Conservation (phyloP, 164 flowering plant genomes). For the Buxus sempervirens region DNA sequence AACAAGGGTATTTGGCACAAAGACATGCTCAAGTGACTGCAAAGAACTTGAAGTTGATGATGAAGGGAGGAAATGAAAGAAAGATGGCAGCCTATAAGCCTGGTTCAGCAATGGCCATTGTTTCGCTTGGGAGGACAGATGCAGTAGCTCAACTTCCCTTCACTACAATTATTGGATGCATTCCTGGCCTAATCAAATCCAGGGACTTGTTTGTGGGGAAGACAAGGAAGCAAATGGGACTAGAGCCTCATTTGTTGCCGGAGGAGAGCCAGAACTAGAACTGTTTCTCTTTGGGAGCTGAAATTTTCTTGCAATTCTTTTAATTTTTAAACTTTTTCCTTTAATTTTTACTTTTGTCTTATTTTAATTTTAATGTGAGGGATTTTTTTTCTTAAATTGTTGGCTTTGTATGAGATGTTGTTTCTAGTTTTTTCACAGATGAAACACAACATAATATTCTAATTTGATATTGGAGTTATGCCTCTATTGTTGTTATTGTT, state of each 20-base stretch:
- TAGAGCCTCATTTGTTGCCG: constrained; percentile 27
- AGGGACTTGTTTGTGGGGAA: constrained; percentile 73
- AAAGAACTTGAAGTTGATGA: constrained; percentile 63
- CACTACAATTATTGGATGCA: constrained; percentile 46
- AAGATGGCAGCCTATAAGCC: constrained; percentile 54
- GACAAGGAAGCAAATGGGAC: constrained; percentile 66
- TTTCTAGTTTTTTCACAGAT: too few species aligned
- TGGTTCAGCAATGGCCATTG: constrained; percentile 38
- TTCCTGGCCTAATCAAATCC: constrained; percentile 79
- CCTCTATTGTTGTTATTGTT: not conserved
- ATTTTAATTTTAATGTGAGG: too few species aligned
- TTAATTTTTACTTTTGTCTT: too few species aligned
- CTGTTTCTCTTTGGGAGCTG: too few species aligned
- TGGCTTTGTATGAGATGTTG: too few species aligned
- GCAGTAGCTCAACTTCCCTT: constrained; percentile 70
- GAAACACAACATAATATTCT: not conserved
- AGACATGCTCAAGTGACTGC: constrained; percentile 56
- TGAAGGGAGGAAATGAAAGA: constrained; percentile 47
- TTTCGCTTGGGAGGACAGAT: constrained; percentile 76
- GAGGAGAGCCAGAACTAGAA: too few species aligned
- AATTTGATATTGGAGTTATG: not conserved
- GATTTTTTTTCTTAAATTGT: too few species aligned
- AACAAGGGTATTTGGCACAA: constrained; percentile 77
- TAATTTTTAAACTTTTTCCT: too few species aligned
- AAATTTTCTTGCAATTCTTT: too few species aligned